A percentile compares a stretch with the other conserved stretches of the same genome.
Conservation (phyloP, 257 asterid genomes). For the Verbena officinalis region DNA sequence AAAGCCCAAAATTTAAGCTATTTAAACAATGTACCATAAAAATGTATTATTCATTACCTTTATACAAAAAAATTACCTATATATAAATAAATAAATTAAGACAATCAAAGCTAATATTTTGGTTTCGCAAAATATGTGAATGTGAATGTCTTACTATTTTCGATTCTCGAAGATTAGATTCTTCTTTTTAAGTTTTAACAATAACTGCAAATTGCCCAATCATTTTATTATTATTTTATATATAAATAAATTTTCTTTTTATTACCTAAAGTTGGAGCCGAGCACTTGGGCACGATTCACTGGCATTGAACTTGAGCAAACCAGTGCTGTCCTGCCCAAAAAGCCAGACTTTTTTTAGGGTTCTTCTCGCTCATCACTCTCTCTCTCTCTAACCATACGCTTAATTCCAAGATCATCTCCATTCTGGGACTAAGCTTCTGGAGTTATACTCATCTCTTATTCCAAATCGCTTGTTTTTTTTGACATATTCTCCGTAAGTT, state of each 20-base stretch:
- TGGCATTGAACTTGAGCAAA: slow-evolving; percentile 21
- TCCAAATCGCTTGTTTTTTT: not conserved
- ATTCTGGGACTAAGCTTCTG: slow-evolving; percentile 21
- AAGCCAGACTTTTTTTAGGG: slow-evolving; percentile 36
- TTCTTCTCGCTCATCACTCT: slow-evolving; percentile 28
- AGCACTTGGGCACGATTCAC: slow-evolving; percentile 30
- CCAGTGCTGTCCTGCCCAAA: slow-evolving; percentile 18
- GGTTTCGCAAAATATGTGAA: too few species aligned
- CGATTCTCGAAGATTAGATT: slow-evolving; percentile 13
- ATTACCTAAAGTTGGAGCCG: too few species aligned
- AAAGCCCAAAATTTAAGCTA: too few species aligned
- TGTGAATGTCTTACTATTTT: too few species aligned
- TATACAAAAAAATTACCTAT: too few species aligned
- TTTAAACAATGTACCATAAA: too few species aligned
- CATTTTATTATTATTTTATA: not conserved
- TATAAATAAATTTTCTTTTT: slow-evolving; percentile 16
- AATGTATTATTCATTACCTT: too few species aligned
- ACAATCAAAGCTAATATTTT: too few species aligned
- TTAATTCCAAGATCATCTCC: slow-evolving; percentile 18
- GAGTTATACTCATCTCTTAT: slow-evolving; percentile 17
- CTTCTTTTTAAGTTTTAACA: slow-evolving; percentile 15
- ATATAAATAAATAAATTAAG: too few species aligned
- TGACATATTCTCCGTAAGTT: slow-evolving; percentile 29
- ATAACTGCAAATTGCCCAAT: not conserved
- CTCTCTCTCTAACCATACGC: not conserved